phyloP scores from a whole-genome alignment of 208 protist genomes.

The Trypanosoma platydactyli region DNA sequence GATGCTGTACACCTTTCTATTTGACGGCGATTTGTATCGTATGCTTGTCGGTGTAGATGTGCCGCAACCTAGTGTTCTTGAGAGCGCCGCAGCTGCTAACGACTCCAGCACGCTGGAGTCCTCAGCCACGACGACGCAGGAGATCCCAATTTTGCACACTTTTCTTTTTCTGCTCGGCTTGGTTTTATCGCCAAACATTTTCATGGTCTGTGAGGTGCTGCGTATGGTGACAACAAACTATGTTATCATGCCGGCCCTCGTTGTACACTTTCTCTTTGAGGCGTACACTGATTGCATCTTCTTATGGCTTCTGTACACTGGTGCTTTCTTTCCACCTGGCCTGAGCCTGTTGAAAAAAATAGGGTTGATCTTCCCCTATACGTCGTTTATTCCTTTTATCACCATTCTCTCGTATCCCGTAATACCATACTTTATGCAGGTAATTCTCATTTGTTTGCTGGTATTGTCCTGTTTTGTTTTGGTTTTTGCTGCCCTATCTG shows the following conservation, averaged over 20 bases:
- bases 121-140: background rate
- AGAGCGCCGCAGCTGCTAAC: background rate
- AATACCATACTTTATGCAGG: constrained; percentile 40
- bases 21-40: constrained; percentile 41
- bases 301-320: constrained; percentile 31
- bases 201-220: constrained; percentile 35
- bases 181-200: constrained; percentile 46
- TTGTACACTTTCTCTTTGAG: constrained; percentile 46
- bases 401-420: constrained; percentile 30
- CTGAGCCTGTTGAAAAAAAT: constrained; percentile 27
- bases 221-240: constrained; percentile 41
- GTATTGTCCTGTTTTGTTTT: constrained; percentile 5
- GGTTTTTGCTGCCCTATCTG: constrained; percentile 18
- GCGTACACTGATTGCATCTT: constrained; percentile 43
- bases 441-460: constrained; percentile 1
- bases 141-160: constrained; percentile 18
- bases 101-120: background rate
- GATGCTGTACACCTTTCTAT: constrained; percentile 41
- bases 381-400: constrained; percentile 33
- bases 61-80: constrained; percentile 8
- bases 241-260: constrained; percentile 41
- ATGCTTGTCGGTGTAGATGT: constrained; percentile 22
- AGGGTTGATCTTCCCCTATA: constrained; percentile 37
- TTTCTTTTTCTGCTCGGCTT: constrained; percentile 37
- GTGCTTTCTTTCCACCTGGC: constrained; percentile 29